Percentiles rank a stretch among this genome's conserved stretches.
phyloP scores from a whole-genome alignment of 371 early-diverging fungal genomes.

The Dichotomocladium elegans region DNA sequence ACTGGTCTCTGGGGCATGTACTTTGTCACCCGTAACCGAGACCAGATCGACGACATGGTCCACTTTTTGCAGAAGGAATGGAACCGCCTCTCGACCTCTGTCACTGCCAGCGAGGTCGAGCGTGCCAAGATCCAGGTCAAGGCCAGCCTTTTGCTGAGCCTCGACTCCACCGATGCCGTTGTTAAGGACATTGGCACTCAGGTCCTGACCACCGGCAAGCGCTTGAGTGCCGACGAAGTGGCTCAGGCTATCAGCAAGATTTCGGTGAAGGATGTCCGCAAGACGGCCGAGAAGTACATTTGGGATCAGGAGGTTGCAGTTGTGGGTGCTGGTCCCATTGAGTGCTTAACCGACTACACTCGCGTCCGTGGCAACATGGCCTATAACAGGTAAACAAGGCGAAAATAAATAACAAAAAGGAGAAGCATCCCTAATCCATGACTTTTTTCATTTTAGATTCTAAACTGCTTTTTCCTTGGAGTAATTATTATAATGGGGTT shows the following conservation, averaged over 20 bases:
- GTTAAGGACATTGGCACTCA: conserved; percentile 95
- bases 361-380: conserved; percentile 77
- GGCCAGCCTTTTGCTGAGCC: conserved; percentile 71
- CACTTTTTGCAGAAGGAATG: conserved; percentile 89
- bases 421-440: background rate
- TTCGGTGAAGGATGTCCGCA: conserved; percentile 76
- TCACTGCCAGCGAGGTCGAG: conserved; percentile 87
- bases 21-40: conserved; percentile 73
- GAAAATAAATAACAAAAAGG: too few species aligned
- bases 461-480: background rate
- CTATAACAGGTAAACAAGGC: conserved; percentile 41
- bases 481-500: too few species aligned
- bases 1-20: conserved; percentile 95
- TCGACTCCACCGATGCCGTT: conserved; percentile 85
- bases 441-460: background rate
- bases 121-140: conserved; percentile 95
- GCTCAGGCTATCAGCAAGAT: conserved; percentile 79
- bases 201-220: conserved; percentile 84
- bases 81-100: conserved; percentile 78
- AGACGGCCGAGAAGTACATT: conserved; percentile 77
- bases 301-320: conserved; percentile 71
- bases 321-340: conserved; percentile 43
- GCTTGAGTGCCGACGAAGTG: conserved; percentile 77
- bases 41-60: conserved; percentile 78
- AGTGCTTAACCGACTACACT: conserved; percentile 83